These are phyloP conservation scores for Myxozyma melibiosi DNA, from an alignment of 805 yeast species.

Conservation along the genomic window DNA sequence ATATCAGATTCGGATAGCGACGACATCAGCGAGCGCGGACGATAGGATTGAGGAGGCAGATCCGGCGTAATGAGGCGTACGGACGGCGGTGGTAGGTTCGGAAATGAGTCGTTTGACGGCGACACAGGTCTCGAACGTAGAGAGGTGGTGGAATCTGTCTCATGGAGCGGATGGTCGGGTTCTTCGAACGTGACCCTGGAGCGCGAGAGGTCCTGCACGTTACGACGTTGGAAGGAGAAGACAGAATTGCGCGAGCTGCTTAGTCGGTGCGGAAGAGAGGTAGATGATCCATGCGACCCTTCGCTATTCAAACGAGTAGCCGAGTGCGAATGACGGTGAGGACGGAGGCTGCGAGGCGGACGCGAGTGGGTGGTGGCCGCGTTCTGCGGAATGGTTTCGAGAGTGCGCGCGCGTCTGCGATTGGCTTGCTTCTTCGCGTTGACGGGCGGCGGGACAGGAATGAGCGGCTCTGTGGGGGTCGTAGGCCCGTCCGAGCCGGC, in stretches of 20 bases:
- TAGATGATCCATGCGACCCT: background rate
- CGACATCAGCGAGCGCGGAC: slow-evolving; percentile 31
- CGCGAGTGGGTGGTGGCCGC: slow-evolving; percentile 1
- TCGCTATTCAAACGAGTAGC: background rate
- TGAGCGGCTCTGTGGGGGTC: slow-evolving; percentile 13
- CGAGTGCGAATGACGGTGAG: background rate
- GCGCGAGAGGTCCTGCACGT: slow-evolving; percentile 28
- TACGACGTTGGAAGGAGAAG: slow-evolving; percentile 17
- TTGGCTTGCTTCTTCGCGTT: background rate
- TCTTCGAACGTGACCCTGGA: slow-evolving; percentile 33
- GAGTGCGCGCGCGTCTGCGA: slow-evolving; percentile 32
- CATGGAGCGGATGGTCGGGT: slow-evolving; percentile 30
- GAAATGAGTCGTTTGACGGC: slow-evolving; percentile 8
- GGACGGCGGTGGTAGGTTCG: background rate
- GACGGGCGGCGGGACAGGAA: background rate
- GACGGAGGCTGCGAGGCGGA: background rate
- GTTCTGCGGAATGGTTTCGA: slow-evolving; percentile 32
- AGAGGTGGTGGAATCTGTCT: slow-evolving; percentile 16
- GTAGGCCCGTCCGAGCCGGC: slow-evolving; percentile 15
- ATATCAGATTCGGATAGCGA: slow-evolving; percentile 26
- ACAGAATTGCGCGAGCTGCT: background rate
- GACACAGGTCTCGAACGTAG: slow-evolving; percentile 15
- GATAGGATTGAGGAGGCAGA: background rate
- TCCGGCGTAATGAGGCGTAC: background rate
- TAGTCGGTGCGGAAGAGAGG: background rate